Evolutionary conservation across 139 green algal genomes (phyloP), one percentile per base, ranked within the genome.

Genomic region (Ettlia oleoabundans): DNA sequence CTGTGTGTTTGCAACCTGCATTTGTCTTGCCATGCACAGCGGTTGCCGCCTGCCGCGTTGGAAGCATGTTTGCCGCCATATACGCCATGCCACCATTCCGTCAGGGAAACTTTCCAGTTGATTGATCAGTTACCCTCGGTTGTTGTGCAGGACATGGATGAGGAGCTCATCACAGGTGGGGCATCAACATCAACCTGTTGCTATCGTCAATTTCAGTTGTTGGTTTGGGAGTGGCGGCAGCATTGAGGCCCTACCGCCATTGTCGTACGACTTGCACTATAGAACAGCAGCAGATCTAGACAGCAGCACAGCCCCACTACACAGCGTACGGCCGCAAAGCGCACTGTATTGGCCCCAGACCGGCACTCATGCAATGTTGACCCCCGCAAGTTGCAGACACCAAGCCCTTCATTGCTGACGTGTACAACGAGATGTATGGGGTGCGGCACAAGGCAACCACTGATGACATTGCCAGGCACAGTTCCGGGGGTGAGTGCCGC

Each of bases 81-180:
- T n/a, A n/a, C n/a, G n/a, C n/a, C n/a, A n/a, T n/a, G n/a, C n/a
- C n/a, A n/a, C n/a, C n/a, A n/a, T n/a, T n/a, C n/a, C n/a, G n/a
- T n/a, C n/a, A n/a, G n/a, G n/a, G n/a, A n/a, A n/a, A n/a, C n/a
- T n/a, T n/a, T n/a, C n/a, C n/a, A n/a, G n/a, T n/a, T n/a, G n/a
- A n/a, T n/a, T n/a, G n/a, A n/a, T n/a, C n/a, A n/a, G n/a, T n/a
- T n/a, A n/a, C n/a, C n/a, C n/a, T n/a, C n/a, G n/a, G n/a, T n/a
- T n/a, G n/a, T n/a, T n/a, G n/a, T n/a, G n/a, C n/a, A 30, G 19
- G 58, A 55, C 58, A 28, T 81, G 75, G 75, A 80, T 30, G 73
- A 80, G 53, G 73, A 80, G 55, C 58, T 80, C 24, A 80, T 80
- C 35, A 78, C 71, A 32, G 33, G 71, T 78, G 47, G 6, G 42